Percentiles rank a stretch among this genome's conserved stretches.
These are phyloP conservation scores for Hamamelis virginiana DNA, from an alignment of 164 flowering plant species.

Conservation along the genomic window DNA sequence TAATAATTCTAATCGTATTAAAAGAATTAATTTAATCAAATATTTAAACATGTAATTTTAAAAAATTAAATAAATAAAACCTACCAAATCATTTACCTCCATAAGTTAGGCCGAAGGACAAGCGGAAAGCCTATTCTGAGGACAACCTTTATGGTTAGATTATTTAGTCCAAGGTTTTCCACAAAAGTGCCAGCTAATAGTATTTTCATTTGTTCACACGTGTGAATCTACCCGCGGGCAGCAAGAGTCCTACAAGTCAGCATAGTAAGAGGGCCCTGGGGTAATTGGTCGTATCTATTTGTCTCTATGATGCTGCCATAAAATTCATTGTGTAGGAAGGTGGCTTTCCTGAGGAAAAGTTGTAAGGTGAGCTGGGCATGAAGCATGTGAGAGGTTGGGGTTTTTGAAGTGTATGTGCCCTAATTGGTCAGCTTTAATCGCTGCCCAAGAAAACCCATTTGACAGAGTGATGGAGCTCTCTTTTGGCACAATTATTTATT, in stretches of 20 bases:
- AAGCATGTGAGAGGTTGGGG: constrained; percentile 6
- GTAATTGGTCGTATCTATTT: not conserved
- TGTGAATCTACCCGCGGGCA: too few relatives aligned
- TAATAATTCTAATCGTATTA: too few relatives aligned
- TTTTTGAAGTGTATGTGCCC: not conserved
- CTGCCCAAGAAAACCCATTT: not conserved
- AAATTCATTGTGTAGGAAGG: not conserved
- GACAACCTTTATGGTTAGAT: too few relatives aligned
- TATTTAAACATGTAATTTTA: too few relatives aligned
- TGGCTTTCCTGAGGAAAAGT: not conserved
- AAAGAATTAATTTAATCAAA: too few relatives aligned
- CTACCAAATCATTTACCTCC: too few relatives aligned
- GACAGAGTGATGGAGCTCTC: not conserved
- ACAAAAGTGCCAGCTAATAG: too few relatives aligned
- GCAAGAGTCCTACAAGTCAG: not conserved
- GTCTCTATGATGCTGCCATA: not conserved
- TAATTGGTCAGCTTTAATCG: not conserved
- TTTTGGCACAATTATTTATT: constrained; percentile 15
- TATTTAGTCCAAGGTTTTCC: too few relatives aligned
- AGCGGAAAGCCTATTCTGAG: too few relatives aligned
- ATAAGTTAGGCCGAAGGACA: too few relatives aligned
- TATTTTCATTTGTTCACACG: too few relatives aligned
- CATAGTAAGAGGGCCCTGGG: not conserved
- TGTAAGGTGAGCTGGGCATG: not conserved
- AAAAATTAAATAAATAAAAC: too few relatives aligned